Evolutionary conservation across 257 asterid genomes (phyloP), one percentile per base, ranked within the genome.

Genomic region (Galeopsis tetrahit): DNA sequence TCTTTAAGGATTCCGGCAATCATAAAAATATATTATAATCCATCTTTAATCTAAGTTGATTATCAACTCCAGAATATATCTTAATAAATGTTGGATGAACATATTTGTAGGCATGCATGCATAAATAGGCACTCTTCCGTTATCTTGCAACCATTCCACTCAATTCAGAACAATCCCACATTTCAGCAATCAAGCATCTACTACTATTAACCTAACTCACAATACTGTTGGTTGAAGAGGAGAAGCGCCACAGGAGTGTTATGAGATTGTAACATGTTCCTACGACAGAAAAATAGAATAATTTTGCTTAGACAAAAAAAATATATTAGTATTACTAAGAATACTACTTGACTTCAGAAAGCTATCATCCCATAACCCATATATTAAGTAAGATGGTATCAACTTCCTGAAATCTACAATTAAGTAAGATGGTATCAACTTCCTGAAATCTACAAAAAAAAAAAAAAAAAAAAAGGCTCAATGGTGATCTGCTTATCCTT

Each of bases 1-100:
- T 44, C 70, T 51, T 63, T 66, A 75, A 59, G 61, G 4, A 60
- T 33, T 2, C 52, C 44, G 61, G 70, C 11, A 32, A 72, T 52
- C 11, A 52, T 32, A 61, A 42, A 46, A 69, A 74, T 55, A 73
- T 53, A 40, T 70, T 28, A 64, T 34, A 69, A 62, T 67, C 63
- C 48, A 68, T 40, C 46, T 57, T 56, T 44, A 52, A 59, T 57
- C 73, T 55, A 70, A 71, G 64, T 61, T 38, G 2, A 76, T 38
- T 55, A 73, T 42, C 42, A 63, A 39, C 62, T 62, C 57, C 43
- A 61, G 38, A 15, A 13, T 44, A 70, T 21, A 39, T 53, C 68
- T 43, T 32, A 34, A 32, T 39, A 57, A 21, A 15, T 34, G 52
- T 60, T 28, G 69, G 49, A 38, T 67, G 21, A 73, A 42, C 57